Percentiles rank a stretch among this genome's conserved stretches.
Conservation (phyloP, 208 protist species). For the Willaertia magna region DNA sequence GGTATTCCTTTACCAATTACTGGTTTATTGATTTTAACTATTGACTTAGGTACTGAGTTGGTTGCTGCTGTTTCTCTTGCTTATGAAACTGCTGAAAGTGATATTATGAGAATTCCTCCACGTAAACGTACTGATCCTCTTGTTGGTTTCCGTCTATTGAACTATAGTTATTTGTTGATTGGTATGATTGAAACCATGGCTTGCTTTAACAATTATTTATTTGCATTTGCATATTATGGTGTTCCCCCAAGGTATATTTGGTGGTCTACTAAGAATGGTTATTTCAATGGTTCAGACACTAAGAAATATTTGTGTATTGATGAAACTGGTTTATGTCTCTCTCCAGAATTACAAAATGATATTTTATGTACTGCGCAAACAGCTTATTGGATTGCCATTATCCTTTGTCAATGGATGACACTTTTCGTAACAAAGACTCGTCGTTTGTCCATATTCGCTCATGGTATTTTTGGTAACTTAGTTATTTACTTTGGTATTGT, state of each 20-base stretch:
- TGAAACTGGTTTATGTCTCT: background rate
- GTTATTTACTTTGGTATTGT: background rate
- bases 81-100: conserved; percentile 49
- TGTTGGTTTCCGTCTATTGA: conserved; percentile 43
- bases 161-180: conserved; percentile 47
- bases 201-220: conserved; percentile 43
- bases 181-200: conserved; percentile 43
- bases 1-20: conserved; percentile 41
- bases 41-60: conserved; percentile 56
- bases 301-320: background rate
- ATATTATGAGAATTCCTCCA: conserved; percentile 54
- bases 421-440: background rate
- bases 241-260: conserved; percentile 11
- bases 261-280: background rate
- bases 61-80: conserved; percentile 44
- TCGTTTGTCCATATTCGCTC: background rate
- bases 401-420: background rate
- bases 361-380: conserved; percentile 21
- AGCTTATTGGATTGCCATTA: background rate
- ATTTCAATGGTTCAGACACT: background rate
- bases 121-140: conserved; percentile 36
- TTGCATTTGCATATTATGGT: conserved; percentile 25
- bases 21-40: conserved; percentile 51
- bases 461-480: background rate
- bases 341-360: background rate